These are phyloP conservation scores for Galerina marginata DNA, from an alignment of 768 basidiomycete genomes.

Conservation along the genomic window DNA sequence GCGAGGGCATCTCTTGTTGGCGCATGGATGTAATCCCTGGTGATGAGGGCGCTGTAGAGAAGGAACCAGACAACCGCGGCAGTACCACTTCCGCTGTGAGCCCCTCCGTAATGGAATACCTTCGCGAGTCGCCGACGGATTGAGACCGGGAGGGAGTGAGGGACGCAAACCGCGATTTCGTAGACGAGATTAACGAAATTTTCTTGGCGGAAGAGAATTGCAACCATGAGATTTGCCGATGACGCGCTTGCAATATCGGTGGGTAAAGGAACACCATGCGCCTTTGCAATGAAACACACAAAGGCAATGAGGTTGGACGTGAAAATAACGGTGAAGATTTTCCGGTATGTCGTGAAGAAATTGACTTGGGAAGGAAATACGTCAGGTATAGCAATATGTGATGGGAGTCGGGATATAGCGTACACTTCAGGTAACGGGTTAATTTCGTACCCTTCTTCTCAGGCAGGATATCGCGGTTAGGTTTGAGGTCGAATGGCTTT, in stretches of 20 bases:
- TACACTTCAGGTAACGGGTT: constrained; percentile 26
- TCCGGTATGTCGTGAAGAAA: constrained; percentile 51
- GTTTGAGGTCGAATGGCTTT: constrained; percentile 24
- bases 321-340: constrained; percentile 60
- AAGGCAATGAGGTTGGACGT: constrained; percentile 54
- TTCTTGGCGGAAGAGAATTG: constrained; percentile 51
- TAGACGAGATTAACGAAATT: constrained; percentile 60
- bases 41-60: constrained; percentile 49
- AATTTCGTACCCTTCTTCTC: constrained; percentile 17
- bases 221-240: constrained; percentile 48
- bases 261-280: constrained; percentile 38
- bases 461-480: constrained; percentile 34
- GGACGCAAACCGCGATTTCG: constrained; percentile 46
- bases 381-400: constrained; percentile 29
- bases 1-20: constrained; percentile 34
- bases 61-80: constrained; percentile 60
- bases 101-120: constrained; percentile 61
- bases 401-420: constrained; percentile 36
- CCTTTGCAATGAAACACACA: constrained; percentile 41
- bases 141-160: constrained; percentile 43
- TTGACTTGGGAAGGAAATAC: constrained; percentile 18
- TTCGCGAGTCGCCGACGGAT: constrained; percentile 52
- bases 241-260: constrained; percentile 44
- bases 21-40: constrained; percentile 36
- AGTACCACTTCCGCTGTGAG: constrained; percentile 56